Percentiles rank a stretch among this genome's conserved stretches.
Conservation (phyloP, 257 asterid species). For the Schizonepeta tenuifolia region DNA sequence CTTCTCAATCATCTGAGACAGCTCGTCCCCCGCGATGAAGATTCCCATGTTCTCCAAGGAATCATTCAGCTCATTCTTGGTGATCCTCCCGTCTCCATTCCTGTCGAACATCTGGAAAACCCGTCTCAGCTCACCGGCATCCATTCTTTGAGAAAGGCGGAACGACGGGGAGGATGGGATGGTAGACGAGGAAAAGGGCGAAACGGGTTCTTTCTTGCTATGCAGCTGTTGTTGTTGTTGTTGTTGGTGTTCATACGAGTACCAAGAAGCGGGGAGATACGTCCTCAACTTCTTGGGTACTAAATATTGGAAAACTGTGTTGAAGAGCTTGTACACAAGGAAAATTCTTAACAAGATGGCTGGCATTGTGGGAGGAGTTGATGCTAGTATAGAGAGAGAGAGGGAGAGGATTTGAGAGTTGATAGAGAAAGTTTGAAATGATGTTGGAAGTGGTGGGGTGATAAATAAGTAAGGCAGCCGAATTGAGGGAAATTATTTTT, state of each 20-base stretch:
- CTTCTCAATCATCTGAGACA: slow-evolving; percentile 50
- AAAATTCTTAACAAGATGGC: slow-evolving; percentile 42
- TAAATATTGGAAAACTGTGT: slow-evolving; percentile 42
- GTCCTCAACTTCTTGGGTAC: slow-evolving; percentile 55
- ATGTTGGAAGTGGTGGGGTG: slow-evolving; percentile 29
- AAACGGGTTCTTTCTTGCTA: slow-evolving; percentile 12
- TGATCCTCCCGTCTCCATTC: slow-evolving; percentile 67
- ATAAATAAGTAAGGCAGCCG: slow-evolving; percentile 33
- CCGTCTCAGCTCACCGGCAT: slow-evolving; percentile 47
- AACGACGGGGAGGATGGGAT: neutral
- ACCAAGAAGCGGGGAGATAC: slow-evolving; percentile 53
- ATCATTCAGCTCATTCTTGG: slow-evolving; percentile 53
- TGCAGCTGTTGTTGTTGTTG: slow-evolving; percentile 21
- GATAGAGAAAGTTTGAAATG: slow-evolving; percentile 13
- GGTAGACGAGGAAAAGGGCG: neutral
- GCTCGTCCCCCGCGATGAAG: slow-evolving; percentile 52
- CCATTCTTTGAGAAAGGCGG: slow-evolving; percentile 41
- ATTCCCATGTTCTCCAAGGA: slow-evolving; percentile 70
- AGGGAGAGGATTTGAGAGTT: neutral
- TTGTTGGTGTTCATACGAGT: slow-evolving; percentile 28
- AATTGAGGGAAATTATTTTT: neutral
- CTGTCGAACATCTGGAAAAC: slow-evolving; percentile 61
- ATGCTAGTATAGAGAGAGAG: neutral
- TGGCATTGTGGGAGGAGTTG: slow-evolving; percentile 39
- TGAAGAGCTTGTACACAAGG: slow-evolving; percentile 47